phyloP scores from a whole-genome alignment of 306 rosid species.

The Carpinus viminea region DNA sequence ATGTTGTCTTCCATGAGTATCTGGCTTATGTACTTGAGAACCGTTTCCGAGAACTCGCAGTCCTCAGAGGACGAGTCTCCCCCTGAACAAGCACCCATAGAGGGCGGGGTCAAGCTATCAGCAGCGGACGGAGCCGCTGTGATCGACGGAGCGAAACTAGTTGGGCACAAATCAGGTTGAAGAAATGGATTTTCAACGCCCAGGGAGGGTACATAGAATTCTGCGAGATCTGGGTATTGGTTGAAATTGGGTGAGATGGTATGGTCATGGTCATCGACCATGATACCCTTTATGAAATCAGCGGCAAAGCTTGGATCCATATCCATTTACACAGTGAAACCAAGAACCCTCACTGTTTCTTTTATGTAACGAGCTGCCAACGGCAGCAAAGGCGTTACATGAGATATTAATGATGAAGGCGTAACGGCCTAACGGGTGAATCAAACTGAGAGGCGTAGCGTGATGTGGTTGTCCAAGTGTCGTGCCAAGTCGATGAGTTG shows the following conservation, averaged over 20 bases:
- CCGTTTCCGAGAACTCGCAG: background rate
- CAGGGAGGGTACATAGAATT: conserved; percentile 20
- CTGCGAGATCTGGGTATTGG: conserved; percentile 18
- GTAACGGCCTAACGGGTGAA: no score
- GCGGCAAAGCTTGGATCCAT: conserved; percentile 42
- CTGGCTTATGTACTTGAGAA: conserved; percentile 8
- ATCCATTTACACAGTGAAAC: conserved; percentile 1
- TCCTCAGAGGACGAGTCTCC: background rate
- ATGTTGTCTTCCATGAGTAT: conserved; percentile 12
- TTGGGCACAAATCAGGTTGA: conserved; percentile 21
- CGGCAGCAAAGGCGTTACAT: no score
- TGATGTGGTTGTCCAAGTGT: no score
- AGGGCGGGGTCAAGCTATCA: conserved; percentile 26
- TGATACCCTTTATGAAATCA: conserved; percentile 29
- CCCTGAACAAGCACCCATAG: conserved; percentile 1
- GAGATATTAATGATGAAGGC: no score
- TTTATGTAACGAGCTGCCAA: background rate
- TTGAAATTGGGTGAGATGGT: conserved; percentile 20
- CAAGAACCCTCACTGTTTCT: background rate
- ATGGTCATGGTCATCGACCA: background rate
- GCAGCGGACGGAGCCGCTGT: background rate
- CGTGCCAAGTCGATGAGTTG: no score
- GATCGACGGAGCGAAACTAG: conserved; percentile 6
- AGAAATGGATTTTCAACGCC: conserved; percentile 11
- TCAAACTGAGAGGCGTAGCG: no score